A percentile compares a stretch with the other conserved stretches of the same genome.
Evolutionary conservation across 2,329 filamentous ascomycete genomes (phyloP).

Genomic region (Aspergillus tubingensis): DNA sequence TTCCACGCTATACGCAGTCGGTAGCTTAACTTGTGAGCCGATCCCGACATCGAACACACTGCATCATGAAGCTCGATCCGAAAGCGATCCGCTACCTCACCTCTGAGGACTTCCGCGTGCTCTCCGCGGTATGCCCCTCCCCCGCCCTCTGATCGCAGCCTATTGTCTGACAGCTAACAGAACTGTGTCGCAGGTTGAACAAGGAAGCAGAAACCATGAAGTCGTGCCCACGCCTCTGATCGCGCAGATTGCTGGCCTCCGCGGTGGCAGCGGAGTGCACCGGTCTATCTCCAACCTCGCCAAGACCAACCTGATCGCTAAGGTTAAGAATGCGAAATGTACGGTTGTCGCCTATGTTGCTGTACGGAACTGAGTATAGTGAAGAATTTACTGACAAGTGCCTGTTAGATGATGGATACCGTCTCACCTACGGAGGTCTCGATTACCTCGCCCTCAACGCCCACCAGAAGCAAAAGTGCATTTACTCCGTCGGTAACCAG

Average conservation of each 20-base stretch:
- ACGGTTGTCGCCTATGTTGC: conserved; percentile 14
- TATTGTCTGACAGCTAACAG: conserved; percentile 41
- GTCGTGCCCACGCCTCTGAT: conserved; percentile 91
- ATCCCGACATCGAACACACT: background rate
- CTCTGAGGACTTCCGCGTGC: conserved; percentile 90
- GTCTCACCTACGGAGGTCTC: conserved; percentile 91
- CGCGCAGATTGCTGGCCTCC: conserved; percentile 76
- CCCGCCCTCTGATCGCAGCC: conserved; percentile 25
- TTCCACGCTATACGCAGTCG: background rate
- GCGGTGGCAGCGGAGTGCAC: conserved; percentile 77
- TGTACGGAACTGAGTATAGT: background rate
- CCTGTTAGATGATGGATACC: conserved; percentile 80
- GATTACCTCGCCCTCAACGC: conserved; percentile 97
- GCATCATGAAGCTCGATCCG: conserved; percentile 88
- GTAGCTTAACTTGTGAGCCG: background rate
- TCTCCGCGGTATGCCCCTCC: conserved; percentile 72
- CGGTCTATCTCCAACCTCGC: conserved; percentile 86
- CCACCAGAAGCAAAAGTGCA: conserved; percentile 73
- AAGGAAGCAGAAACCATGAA: conserved; percentile 94
- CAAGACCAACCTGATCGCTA: conserved; percentile 87
- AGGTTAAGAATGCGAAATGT: conserved; percentile 91
- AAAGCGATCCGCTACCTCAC: conserved; percentile 91
- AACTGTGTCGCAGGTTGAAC: conserved; percentile 69
- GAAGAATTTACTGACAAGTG: background rate
- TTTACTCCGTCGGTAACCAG: conserved; percentile 92